These are phyloP conservation scores for Solanum medicagineum DNA, from an alignment of 257 asterid genomes.

Conservation along the genomic window DNA sequence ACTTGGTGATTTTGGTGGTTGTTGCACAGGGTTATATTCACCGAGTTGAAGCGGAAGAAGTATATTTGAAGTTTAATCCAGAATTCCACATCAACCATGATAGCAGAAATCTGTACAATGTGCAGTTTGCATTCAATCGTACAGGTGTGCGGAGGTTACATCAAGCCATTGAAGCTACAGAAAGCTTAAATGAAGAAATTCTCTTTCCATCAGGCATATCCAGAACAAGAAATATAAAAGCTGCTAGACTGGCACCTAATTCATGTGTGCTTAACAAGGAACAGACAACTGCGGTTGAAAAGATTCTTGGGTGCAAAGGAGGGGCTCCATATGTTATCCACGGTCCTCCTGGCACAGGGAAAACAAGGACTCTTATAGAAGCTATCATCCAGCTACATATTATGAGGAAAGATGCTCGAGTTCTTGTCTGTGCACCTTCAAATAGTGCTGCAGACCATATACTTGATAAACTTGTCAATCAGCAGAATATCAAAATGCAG, in stretches of 20 bases:
- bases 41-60: conserved; percentile 78
- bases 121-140: conserved; percentile 65
- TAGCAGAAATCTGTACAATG: conserved; percentile 39
- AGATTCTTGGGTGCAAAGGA: conserved; percentile 64
- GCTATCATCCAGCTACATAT: conserved; percentile 63
- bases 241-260: conserved; percentile 37
- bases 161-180: conserved; percentile 78
- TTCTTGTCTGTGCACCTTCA: conserved; percentile 94
- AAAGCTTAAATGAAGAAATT: conserved; percentile 30
- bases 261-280: conserved; percentile 48
- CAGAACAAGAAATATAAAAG: conserved; percentile 6
- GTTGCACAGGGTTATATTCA: conserved; percentile 62
- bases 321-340: conserved; percentile 80
- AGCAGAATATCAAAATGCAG: conserved; percentile 14
- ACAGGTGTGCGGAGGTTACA: conserved; percentile 45
- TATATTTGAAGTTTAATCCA: conserved; percentile 42
- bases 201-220: conserved; percentile 48
- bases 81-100: conserved; percentile 50
- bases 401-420: conserved; percentile 15
- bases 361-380: conserved; percentile 74
- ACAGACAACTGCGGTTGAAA: conserved; percentile 52
- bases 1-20: conserved; percentile 1
- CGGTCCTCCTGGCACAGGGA: conserved; percentile 99
- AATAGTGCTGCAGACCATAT: conserved; percentile 85
- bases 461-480: conserved; percentile 48